These are phyloP conservation scores for Monilinia polystroma DNA, from an alignment of 2,329 filamentous ascomycete genomes.

Conservation along the genomic window DNA sequence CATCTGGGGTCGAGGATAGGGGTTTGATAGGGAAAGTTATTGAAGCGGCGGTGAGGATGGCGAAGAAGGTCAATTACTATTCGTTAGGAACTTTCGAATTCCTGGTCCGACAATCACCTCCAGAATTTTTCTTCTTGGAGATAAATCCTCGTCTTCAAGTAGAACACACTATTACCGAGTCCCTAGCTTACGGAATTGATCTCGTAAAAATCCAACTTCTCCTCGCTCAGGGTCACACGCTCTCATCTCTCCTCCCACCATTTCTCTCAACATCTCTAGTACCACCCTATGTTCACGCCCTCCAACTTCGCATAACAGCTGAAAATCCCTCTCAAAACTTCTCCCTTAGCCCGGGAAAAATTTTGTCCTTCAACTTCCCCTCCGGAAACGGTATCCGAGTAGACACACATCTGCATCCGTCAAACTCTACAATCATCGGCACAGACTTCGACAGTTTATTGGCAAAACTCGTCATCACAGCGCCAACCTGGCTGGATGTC, in stretches of 20 bases:
- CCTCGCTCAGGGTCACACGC: constrained; percentile 39
- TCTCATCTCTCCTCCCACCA: constrained; percentile 41
- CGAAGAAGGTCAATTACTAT: constrained; percentile 53
- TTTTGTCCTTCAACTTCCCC: constrained; percentile 54
- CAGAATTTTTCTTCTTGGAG: constrained; percentile 45
- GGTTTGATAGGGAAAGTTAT: constrained; percentile 40
- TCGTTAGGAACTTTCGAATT: constrained; percentile 66
- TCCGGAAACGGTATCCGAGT: constrained; percentile 54
- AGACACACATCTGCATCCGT: constrained; percentile 45
- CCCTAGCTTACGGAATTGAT: constrained; percentile 42
- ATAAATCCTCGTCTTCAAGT: constrained; percentile 39
- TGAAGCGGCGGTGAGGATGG: constrained; percentile 52
- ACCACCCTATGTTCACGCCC: constrained; percentile 41
- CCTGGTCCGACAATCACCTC: constrained; percentile 50
- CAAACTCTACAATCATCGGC: constrained; percentile 44
- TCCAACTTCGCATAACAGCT: constrained; percentile 48
- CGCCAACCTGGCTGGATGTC: constrained; percentile 50
- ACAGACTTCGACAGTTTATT: constrained; percentile 51
- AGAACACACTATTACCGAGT: constrained; percentile 40
- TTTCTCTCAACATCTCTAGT: constrained; percentile 36
- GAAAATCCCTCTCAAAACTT: constrained; percentile 48
- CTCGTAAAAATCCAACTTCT: constrained; percentile 42
- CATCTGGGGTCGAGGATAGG: constrained; percentile 59
- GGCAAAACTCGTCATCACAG: constrained; percentile 48
- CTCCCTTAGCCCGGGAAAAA: constrained; percentile 59